Evolutionary conservation across 2,329 filamentous ascomycete genomes (phyloP).

Genomic region (Neonectria punicea): DNA sequence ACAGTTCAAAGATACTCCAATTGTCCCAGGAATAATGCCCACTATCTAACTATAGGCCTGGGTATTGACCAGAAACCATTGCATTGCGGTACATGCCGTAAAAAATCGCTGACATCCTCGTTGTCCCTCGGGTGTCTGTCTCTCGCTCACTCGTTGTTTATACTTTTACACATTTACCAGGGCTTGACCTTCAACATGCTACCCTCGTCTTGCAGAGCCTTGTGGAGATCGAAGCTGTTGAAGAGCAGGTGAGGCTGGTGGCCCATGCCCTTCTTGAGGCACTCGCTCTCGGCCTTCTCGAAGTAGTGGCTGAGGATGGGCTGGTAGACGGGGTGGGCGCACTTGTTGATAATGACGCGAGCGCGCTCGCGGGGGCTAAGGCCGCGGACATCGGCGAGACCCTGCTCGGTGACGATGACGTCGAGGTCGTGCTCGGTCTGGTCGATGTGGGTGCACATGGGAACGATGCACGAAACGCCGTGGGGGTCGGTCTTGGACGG

Average conservation of each 20-base stretch:
- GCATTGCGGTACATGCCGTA: conserved; percentile 16
- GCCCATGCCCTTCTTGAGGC: conserved; percentile 85
- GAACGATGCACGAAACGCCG: conserved; percentile 88
- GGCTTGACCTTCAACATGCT: conserved; percentile 84
- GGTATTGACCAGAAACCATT: conserved; percentile 22
- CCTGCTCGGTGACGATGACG: conserved; percentile 80
- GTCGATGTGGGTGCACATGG: conserved; percentile 91
- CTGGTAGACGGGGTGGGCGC: conserved; percentile 85
- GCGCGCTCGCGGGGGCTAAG: conserved; percentile 83
- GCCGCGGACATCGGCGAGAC: conserved; percentile 86
- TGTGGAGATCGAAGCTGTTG: conserved; percentile 90
- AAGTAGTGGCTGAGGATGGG: conserved; percentile 87
- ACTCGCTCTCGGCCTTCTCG: conserved; percentile 87
- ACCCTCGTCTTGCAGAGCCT: conserved; percentile 81
- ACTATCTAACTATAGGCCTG: conserved; percentile 23
- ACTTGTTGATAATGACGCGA: conserved; percentile 86
- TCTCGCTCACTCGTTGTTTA: conserved; percentile 7
- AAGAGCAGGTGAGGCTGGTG: conserved; percentile 90
- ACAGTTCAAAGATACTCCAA: conserved; percentile 22
- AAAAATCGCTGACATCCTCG: conserved; percentile 19
- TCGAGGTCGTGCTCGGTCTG: conserved; percentile 95
- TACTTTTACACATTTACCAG: conserved; percentile 57
- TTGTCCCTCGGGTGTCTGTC: neutral
- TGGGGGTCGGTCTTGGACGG: conserved; percentile 85
- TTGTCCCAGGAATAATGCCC: conserved; percentile 23